Conservation (phyloP, 345 rosid genomes). For the Passiflora organensis region DNA sequence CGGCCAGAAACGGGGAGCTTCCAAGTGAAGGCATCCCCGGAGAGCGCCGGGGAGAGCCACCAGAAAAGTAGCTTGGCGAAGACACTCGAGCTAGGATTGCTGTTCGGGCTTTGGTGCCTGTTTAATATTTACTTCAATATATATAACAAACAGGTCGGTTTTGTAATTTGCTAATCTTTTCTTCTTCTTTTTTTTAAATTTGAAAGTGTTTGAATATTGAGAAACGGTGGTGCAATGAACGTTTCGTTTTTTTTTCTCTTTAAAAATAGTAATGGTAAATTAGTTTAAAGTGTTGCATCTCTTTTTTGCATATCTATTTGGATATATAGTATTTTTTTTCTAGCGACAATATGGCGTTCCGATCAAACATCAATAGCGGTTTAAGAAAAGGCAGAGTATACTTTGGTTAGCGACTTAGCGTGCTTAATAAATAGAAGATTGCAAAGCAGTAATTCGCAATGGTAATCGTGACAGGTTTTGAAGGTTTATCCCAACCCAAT, state of each 20-base stretch:
- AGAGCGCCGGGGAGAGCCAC: slow-evolving; percentile 49
- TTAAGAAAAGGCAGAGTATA: neutral
- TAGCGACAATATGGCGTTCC: too few relatives aligned
- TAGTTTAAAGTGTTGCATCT: neutral
- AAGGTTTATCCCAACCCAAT: slow-evolving; percentile 71
- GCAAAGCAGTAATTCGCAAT: neutral
- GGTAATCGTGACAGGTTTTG: slow-evolving; percentile 53
- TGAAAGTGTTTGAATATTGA: too few relatives aligned
- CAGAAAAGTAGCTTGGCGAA: slow-evolving; percentile 31
- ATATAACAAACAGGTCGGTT: slow-evolving; percentile 88
- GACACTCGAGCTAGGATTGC: slow-evolving; percentile 61
- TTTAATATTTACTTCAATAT: slow-evolving; percentile 99
- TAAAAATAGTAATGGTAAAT: neutral
- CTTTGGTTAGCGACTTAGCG: neutral
- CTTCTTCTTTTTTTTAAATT: neutral
- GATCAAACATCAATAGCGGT: too few relatives aligned
- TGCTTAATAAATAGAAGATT: neutral
- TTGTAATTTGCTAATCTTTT: neutral
- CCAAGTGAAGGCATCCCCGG: slow-evolving; percentile 51
- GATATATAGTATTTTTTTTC: too few relatives aligned
- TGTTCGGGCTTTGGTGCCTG: slow-evolving; percentile 84
- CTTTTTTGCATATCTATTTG: neutral
- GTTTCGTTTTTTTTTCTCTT: neutral
- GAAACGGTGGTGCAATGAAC: too few relatives aligned
- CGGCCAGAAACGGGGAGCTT: slow-evolving; percentile 29